Conservation (phyloP, 768 basidiomycete genomes). For the Amanita thiersii region DNA sequence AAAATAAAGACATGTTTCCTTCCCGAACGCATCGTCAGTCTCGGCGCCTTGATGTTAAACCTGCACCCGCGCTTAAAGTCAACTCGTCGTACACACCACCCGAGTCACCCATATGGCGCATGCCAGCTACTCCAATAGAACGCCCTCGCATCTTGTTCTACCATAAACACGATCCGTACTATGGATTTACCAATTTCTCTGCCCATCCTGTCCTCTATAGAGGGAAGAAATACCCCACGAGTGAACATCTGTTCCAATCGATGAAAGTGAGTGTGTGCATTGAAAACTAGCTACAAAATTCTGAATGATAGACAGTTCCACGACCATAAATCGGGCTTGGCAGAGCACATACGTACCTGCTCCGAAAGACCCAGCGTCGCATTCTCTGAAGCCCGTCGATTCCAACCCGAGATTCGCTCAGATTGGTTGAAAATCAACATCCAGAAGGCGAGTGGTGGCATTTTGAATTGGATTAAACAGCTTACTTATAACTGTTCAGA, state of each 20-base stretch:
- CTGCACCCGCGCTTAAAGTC: slow-evolving; percentile 16
- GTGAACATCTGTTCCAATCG: slow-evolving; percentile 73
- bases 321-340: slow-evolving; percentile 48
- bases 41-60: slow-evolving; percentile 9
- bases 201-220: slow-evolving; percentile 54
- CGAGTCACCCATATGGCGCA: slow-evolving; percentile 11
- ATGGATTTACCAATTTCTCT: slow-evolving; percentile 72
- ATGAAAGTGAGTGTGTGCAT: slow-evolving; percentile 42
- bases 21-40: neutral
- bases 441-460: slow-evolving; percentile 35
- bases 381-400: slow-evolving; percentile 59
- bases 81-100: slow-evolving; percentile 9
- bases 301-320: slow-evolving; percentile 39
- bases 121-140: slow-evolving; percentile 16
- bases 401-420: slow-evolving; percentile 49
- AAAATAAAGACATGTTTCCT: neutral
- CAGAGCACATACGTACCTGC: slow-evolving; percentile 61
- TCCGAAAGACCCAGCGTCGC: slow-evolving; percentile 56
- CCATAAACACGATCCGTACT: slow-evolving; percentile 53
- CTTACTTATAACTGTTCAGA: slow-evolving; percentile 26
- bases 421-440: slow-evolving; percentile 69
- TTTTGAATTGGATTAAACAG: slow-evolving; percentile 1
- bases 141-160: slow-evolving; percentile 49
- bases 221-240: slow-evolving; percentile 62
- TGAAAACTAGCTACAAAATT: neutral